Base-by-base conservation (phyloP, 2,329 filamentous ascomycete genomes). In the Cladosporium sp. region DNA sequence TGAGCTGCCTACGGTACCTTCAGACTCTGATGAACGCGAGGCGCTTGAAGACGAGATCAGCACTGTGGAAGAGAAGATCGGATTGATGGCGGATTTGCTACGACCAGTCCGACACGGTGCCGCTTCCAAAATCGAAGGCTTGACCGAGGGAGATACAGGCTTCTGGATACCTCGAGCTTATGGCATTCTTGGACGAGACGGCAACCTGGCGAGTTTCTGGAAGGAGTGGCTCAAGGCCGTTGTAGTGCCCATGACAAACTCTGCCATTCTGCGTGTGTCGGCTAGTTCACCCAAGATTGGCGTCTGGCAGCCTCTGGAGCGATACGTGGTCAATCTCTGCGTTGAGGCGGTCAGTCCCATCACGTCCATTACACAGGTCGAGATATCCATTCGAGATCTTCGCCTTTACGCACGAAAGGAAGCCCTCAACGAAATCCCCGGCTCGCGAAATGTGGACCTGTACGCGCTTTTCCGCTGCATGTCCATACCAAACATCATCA, bases 171-270 rank as follows among this genome's bases (percentile, higher is more conserved):
- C 93, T 15, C 81, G 93, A 57, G 90, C 92, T 1, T 99, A 95
- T 65, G 93, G 93, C 52, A 85, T 99, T 55, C 77, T 99, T 55
- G 93, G 93, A 29, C 81, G 88, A 55, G 93, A 99, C 66, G 78
- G 79, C 11, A 85, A 83, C 54, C 80, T 95, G 71, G 90, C 91
- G 57, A 82, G 84, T 27, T 97, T 99, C 71, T 99, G 92, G 91
- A 97, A 97, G 69, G 93, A 99, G 68, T 99, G 93, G 93, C 79
- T 99, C 42, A 86, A 89, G 69, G 91, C 92, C 6, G 80, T 97
- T 8, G 77, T 93, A n/a, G 89, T 96, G 18, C 93, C 93, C 22
- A 99, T 97, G 93, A 90, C 85, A 1, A 90, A 95, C 64, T 89
- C 92, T 17, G 83, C 79, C 12, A 78, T 99, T 24, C 73, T 93